These are phyloP conservation scores for Lagenidium sp. DNA, from an alignment of 352 stramenopile species.

Conservation along the genomic window DNA sequence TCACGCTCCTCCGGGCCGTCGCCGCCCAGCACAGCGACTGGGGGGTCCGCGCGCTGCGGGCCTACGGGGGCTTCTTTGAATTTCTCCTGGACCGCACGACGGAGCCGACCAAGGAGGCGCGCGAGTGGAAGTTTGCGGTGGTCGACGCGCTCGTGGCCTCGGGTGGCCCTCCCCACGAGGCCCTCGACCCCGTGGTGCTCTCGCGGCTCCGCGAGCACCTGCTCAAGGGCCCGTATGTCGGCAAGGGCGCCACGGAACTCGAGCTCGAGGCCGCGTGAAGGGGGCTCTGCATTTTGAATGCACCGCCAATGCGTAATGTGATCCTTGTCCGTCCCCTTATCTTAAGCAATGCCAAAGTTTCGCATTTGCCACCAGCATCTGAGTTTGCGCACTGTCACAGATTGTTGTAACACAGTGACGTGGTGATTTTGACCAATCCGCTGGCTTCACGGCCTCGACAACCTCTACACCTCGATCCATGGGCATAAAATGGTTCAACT, in stretches of 20 bases:
- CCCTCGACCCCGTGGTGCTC: conserved; percentile 44
- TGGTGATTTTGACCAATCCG: too few species aligned
- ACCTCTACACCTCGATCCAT: too few species aligned
- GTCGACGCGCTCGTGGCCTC: conserved; percentile 68
- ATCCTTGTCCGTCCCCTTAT: too few species aligned
- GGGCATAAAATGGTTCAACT: too few species aligned
- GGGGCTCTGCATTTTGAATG: too few species aligned
- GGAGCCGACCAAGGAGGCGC: conserved; percentile 74
- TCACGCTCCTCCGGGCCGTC: conserved; percentile 67
- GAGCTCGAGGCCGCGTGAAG: conserved; percentile 53
- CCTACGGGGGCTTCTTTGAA: conserved; percentile 80
- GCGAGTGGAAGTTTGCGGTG: conserved; percentile 86
- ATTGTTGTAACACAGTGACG: too few species aligned
- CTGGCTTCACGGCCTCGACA: too few species aligned
- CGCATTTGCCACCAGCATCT: too few species aligned
- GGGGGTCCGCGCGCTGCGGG: conserved; percentile 50
- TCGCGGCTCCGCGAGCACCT: conserved; percentile 50
- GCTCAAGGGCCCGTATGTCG: conserved; percentile 52
- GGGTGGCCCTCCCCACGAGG: conserved; percentile 39
- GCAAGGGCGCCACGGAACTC: conserved; percentile 31
- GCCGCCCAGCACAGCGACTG: conserved; percentile 73
- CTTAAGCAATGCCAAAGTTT: too few species aligned
- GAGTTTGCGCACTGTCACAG: too few species aligned
- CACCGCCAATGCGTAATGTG: too few species aligned
- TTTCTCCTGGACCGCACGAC: conserved; percentile 76